Percentiles rank a stretch among this genome's conserved stretches.
phyloP scores from a whole-genome alignment of 2,329 filamentous ascomycete genomes.

The Pseudocercospora musae region DNA sequence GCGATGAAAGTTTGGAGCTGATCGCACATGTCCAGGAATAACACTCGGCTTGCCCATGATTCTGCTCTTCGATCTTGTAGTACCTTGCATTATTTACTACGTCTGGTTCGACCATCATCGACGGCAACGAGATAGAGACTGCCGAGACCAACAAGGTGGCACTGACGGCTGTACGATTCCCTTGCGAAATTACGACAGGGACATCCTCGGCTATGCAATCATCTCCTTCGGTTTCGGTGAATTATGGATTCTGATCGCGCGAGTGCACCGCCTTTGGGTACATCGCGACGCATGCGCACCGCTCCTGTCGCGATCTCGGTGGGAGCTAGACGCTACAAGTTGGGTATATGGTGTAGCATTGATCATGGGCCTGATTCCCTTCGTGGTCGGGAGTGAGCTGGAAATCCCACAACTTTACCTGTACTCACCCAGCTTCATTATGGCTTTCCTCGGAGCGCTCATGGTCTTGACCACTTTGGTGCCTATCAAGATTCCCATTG shows the following conservation, averaged over 20 bases:
- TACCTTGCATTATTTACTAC: conserved; percentile 35
- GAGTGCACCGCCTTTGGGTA: conserved; percentile 28
- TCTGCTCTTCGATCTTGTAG: conserved; percentile 31
- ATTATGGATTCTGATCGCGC: conserved; percentile 33
- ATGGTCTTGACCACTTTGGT: conserved; percentile 31
- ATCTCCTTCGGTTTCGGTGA: conserved; percentile 33
- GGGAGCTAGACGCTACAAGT: conserved; percentile 34
- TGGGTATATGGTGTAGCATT: conserved; percentile 34
- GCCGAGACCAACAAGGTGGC: conserved; percentile 16
- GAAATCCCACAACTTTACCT: conserved; percentile 32
- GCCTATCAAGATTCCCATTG: conserved; percentile 33
- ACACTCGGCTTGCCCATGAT: conserved; percentile 33
- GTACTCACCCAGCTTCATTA: conserved; percentile 33
- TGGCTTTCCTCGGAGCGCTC: conserved; percentile 30
- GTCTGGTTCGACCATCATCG: conserved; percentile 28
- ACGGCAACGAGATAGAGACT: conserved; percentile 18
- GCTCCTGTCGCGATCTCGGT: conserved; percentile 28
- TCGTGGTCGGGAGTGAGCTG: conserved; percentile 28
- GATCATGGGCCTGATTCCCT: conserved; percentile 31
- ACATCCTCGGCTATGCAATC: conserved; percentile 32
- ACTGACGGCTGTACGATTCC: conserved; percentile 22
- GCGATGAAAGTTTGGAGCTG: background rate
- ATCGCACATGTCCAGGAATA: conserved; percentile 19
- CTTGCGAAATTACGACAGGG: conserved; percentile 26
- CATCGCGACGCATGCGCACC: conserved; percentile 32